Evolutionary conservation across 106 monocot genomes (phyloP).

Genomic region (Triglochin maritima): DNA sequence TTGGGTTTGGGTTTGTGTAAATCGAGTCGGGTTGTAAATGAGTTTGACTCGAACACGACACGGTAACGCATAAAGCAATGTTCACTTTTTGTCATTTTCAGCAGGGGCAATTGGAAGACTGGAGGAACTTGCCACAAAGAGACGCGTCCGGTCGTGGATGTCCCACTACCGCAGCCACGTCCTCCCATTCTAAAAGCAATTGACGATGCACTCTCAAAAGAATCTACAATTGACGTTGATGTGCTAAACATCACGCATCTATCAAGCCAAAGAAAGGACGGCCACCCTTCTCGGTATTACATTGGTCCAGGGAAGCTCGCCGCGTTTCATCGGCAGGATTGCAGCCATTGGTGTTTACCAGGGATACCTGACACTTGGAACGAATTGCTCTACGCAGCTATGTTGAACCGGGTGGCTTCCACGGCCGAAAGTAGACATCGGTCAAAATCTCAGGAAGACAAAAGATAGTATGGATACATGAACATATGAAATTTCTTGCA

Average conservation of each 20-base stretch:
- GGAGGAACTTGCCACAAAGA: slow-evolving; percentile 17
- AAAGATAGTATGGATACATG: background rate
- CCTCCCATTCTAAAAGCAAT: background rate
- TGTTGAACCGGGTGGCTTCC: slow-evolving; percentile 2
- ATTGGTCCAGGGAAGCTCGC: slow-evolving; percentile 9
- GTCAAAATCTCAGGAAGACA: background rate
- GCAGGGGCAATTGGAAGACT: slow-evolving; percentile 18
- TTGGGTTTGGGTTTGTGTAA: no score
- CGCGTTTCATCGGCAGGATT: slow-evolving; percentile 12
- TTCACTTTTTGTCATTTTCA: background rate
- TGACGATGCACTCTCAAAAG: slow-evolving; percentile 2
- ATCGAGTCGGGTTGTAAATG: no score
- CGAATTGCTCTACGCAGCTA: slow-evolving; percentile 16
- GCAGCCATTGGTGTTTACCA: slow-evolving; percentile 27
- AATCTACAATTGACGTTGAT: background rate
- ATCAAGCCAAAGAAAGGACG: slow-evolving; percentile 14
- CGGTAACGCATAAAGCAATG: background rate
- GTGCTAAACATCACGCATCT: slow-evolving; percentile 11
- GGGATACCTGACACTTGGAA: slow-evolving; percentile 24
- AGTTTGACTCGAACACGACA: no score
- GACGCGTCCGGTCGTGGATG: slow-evolving; percentile 3
- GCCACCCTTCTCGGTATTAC: slow-evolving; percentile 16
- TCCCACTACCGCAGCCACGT: background rate
- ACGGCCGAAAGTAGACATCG: background rate
- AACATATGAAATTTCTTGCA: background rate